These are phyloP conservation scores for Colletotrichum viniferum DNA, from an alignment of 2,329 filamentous ascomycete species.

Conservation along the genomic window DNA sequence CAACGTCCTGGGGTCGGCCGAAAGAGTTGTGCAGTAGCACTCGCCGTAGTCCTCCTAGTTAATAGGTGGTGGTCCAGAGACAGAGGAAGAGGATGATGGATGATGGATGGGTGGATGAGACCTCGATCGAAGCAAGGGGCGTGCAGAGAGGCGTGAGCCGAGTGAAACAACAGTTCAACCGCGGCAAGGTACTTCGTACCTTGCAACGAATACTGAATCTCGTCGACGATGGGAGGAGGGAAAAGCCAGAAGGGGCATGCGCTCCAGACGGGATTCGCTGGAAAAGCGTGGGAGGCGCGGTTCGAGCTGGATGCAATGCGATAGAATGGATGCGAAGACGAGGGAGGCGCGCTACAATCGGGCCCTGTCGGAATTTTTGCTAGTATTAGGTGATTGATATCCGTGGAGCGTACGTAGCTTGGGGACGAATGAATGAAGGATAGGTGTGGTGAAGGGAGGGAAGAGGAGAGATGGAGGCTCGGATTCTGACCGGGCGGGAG, in stretches of 20 bases:
- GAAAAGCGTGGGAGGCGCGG: not conserved
- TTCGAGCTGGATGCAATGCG: not conserved
- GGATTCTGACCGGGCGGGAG: slow-evolving; percentile 19
- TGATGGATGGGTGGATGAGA: not conserved
- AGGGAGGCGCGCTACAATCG: not conserved
- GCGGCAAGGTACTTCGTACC: not conserved
- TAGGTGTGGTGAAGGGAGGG: not conserved
- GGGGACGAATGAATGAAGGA: not conserved
- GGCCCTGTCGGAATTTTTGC: slow-evolving; percentile 10
- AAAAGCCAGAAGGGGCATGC: not conserved
- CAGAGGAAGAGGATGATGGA: not conserved
- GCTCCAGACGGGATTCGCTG: not conserved
- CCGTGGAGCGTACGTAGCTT: not conserved
- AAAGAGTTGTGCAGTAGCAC: not conserved
- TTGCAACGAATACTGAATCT: not conserved
- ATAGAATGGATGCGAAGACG: not conserved
- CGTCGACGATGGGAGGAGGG: not conserved
- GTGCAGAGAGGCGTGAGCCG: slow-evolving; percentile 2
- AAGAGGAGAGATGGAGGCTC: slow-evolving; percentile 19
- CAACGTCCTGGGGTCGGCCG: not conserved
- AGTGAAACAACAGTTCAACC: not conserved
- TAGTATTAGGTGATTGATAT: slow-evolving; percentile 7
- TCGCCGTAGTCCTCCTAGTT: not conserved
- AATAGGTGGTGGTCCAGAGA: not conserved
- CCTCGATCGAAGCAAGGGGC: not conserved